A percentile compares a stretch with the other conserved stretches of the same genome.
phyloP scores from a whole-genome alignment of 2,329 filamentous ascomycete species.

The Hypoxylon sp. region DNA sequence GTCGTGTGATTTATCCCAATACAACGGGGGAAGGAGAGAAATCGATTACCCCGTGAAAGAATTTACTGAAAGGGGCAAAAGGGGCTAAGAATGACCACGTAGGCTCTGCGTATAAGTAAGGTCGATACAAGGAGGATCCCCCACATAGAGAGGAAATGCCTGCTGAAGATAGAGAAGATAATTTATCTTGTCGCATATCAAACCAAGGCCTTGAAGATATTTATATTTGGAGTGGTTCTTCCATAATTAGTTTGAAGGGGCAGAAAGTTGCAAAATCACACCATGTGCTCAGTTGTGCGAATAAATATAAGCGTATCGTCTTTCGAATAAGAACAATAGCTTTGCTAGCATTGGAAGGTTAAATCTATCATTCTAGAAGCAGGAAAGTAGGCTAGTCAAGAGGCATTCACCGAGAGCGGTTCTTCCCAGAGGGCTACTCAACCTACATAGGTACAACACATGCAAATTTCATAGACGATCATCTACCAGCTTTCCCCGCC shows the following conservation, averaged over 20 bases:
- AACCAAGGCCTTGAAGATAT: not conserved
- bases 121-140: constrained; percentile 69
- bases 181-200: not conserved
- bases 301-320: not conserved
- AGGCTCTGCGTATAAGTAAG: constrained; percentile 72
- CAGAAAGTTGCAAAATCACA: not conserved
- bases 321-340: not conserved
- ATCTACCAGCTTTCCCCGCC: constrained; percentile 27
- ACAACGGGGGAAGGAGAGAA: constrained; percentile 51
- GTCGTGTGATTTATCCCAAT: constrained; percentile 51
- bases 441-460: not conserved
- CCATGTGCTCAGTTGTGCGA: not conserved
- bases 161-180: constrained; percentile 3
- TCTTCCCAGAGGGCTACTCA: not conserved
- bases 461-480: not conserved
- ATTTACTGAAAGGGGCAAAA: constrained; percentile 72
- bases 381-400: not conserved
- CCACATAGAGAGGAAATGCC: constrained; percentile 24
- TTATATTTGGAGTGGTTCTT: not conserved
- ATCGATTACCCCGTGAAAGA: constrained; percentile 70
- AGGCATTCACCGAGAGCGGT: not conserved
- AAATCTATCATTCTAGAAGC: not conserved
- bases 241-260: not conserved
- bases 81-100: constrained; percentile 69
- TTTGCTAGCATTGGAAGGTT: not conserved